phyloP scores from a whole-genome alignment of 192 early-diverging fungal genomes.

The Gonapodya prolifera region DNA sequence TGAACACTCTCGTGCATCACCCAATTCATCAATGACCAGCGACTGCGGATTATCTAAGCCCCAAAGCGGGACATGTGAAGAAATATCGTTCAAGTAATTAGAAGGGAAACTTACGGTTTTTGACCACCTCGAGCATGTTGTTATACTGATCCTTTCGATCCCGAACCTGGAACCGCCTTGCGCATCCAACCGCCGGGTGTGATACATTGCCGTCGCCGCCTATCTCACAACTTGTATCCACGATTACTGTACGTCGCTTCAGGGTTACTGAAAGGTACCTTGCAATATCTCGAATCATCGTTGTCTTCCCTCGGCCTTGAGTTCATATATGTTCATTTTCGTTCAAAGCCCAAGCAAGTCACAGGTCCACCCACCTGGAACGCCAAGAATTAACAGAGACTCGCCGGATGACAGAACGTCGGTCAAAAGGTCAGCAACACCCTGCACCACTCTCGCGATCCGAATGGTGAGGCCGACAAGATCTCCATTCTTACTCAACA shows the following conservation, averaged over 20 bases:
- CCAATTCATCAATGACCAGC: not conserved
- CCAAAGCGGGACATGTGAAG: not conserved
- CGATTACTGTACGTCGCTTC: not conserved
- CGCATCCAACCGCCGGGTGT: not conserved
- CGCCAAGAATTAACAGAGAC: not conserved
- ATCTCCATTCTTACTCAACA: not conserved
- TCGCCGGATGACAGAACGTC: not conserved
- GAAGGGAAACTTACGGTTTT: not conserved
- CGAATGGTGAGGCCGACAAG: not conserved
- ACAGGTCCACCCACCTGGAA: no score
- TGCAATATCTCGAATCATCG: not conserved
- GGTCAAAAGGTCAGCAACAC: not conserved
- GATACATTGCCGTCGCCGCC: constrained; percentile 1
- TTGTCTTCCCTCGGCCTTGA: constrained; percentile 1
- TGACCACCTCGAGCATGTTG: not conserved
- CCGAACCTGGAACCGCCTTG: not conserved
- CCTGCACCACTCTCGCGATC: constrained; percentile 2
- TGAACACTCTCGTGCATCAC: not conserved
- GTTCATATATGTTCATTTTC: not conserved
- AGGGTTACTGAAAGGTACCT: not conserved
- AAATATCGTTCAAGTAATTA: not conserved
- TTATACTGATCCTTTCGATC: not conserved
- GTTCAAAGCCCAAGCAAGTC: not conserved
- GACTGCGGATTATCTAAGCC: not conserved
- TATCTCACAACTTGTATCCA: not conserved